Percentiles rank a stretch among this genome's conserved stretches.
These are phyloP conservation scores for Candida anglica DNA, from an alignment of 805 yeast species.

Conservation along the genomic window DNA sequence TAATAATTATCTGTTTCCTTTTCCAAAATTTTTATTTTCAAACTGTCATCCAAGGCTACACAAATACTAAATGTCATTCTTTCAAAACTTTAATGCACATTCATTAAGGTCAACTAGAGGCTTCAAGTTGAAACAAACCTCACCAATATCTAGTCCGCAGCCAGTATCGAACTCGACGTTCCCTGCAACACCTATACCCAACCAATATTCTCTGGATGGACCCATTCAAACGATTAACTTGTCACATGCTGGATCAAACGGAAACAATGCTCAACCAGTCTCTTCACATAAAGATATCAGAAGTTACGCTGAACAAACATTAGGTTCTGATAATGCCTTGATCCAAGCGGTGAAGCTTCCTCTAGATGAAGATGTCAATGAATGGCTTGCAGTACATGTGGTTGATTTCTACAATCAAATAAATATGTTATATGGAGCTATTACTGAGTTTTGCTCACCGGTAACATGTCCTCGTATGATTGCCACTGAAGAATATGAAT, in stretches of 20 bases:
- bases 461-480: conserved; percentile 94
- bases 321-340: conserved; percentile 88
- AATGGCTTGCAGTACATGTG: conserved; percentile 97
- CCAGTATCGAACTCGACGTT: conserved; percentile 31
- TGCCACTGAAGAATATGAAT: conserved; percentile 95
- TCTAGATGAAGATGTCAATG: conserved; percentile 84
- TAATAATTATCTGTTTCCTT: no score
- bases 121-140: conserved; percentile 35
- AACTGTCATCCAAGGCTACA: no score
- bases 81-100: conserved; percentile 42
- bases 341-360: conserved; percentile 93
- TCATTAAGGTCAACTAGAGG: conserved; percentile 40
- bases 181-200: conserved; percentile 21
- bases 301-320: conserved; percentile 87
- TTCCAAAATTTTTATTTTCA: no score
- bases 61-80: no score
- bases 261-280: conserved; percentile 25
- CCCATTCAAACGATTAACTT: conserved; percentile 32
- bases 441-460: conserved; percentile 96
- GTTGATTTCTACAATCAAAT: conserved; percentile 95
- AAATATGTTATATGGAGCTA: conserved; percentile 93
- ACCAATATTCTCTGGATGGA: conserved; percentile 8
- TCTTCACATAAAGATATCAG: conserved; percentile 69
- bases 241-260: conserved; percentile 8
- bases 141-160: conserved; percentile 38